phyloP scores from a whole-genome alignment of 805 yeast species.

The Candida koratica region DNA sequence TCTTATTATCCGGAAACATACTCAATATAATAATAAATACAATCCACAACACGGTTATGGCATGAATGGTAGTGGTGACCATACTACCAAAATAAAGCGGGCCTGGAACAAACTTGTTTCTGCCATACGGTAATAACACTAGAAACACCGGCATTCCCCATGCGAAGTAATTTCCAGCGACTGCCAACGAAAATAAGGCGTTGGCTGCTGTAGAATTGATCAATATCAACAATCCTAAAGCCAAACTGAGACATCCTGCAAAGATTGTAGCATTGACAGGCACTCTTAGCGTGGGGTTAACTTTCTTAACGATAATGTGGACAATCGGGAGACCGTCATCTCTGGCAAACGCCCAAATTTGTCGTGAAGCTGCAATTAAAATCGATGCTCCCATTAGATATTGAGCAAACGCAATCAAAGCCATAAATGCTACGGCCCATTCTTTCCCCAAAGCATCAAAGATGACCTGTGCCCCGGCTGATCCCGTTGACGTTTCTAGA shows the following conservation, averaged over 20 bases:
- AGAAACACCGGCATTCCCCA: slow-evolving; percentile 60
- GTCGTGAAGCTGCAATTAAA: slow-evolving; percentile 63
- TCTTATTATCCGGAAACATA: slow-evolving; percentile 54
- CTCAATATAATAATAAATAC: slow-evolving; percentile 50
- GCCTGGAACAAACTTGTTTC: slow-evolving; percentile 56
- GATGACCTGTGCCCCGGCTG: slow-evolving; percentile 63
- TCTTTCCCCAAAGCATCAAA: slow-evolving; percentile 58
- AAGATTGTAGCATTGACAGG: slow-evolving; percentile 63
- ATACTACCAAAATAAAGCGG: slow-evolving; percentile 57
- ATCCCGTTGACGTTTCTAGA: slow-evolving; percentile 47
- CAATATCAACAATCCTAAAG: slow-evolving; percentile 55
- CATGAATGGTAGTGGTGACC: slow-evolving; percentile 42
- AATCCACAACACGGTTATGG: slow-evolving; percentile 47
- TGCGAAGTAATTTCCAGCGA: slow-evolving; percentile 60
- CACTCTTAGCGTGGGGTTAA: slow-evolving; percentile 52
- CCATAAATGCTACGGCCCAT: slow-evolving; percentile 64
- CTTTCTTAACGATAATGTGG: slow-evolving; percentile 48
- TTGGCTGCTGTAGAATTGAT: slow-evolving; percentile 58
- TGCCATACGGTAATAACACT: slow-evolving; percentile 48
- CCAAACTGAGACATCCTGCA: slow-evolving; percentile 46
- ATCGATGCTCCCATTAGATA: slow-evolving; percentile 64
- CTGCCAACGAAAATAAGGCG: slow-evolving; percentile 64
- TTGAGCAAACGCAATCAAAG: slow-evolving; percentile 55
- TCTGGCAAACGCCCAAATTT: slow-evolving; percentile 72
- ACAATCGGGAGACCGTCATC: slow-evolving; percentile 72